Evolutionary conservation across 169 alveolate genomes (phyloP).

Genomic region (Plasmodium vivax): DNA sequence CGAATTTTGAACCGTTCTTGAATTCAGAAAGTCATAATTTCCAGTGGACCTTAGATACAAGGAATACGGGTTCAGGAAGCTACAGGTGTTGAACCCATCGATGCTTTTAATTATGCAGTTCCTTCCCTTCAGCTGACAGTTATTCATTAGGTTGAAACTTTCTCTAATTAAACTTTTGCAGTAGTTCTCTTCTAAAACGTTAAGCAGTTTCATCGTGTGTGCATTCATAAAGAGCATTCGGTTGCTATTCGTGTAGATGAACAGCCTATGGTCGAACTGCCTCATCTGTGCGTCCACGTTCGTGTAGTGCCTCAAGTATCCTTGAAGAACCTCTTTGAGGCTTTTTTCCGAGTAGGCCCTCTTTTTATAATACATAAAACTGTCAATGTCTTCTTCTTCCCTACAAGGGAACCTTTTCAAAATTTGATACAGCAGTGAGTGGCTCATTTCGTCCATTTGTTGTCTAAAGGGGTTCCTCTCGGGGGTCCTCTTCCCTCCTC

Average conservation of each 20-base stretch:
- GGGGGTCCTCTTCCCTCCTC: neutral
- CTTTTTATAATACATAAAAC: slow-evolving; percentile 47
- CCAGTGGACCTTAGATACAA: slow-evolving; percentile 51
- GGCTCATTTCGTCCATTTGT: neutral
- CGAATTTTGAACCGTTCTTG: slow-evolving; percentile 25
- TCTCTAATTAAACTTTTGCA: slow-evolving; percentile 43
- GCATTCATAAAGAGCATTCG: slow-evolving; percentile 41
- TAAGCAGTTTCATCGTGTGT: slow-evolving; percentile 8
- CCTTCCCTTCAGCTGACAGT: slow-evolving; percentile 55
- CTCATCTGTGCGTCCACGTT: slow-evolving; percentile 10
- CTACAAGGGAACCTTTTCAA: slow-evolving; percentile 48
- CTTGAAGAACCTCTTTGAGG: neutral
- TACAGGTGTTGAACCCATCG: slow-evolving; percentile 25
- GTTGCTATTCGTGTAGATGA: slow-evolving; percentile 33
- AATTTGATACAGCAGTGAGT: slow-evolving; percentile 22
- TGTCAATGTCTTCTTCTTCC: slow-evolving; percentile 62
- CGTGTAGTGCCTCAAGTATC: slow-evolving; percentile 41
- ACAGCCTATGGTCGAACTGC: slow-evolving; percentile 20
- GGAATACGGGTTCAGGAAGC: slow-evolving; percentile 38
- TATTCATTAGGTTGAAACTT: slow-evolving; percentile 48
- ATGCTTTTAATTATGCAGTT: slow-evolving; percentile 57
- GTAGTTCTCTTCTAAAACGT: slow-evolving; percentile 41
- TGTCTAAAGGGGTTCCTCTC: neutral
- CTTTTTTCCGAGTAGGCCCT: neutral
- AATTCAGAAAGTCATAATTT: slow-evolving; percentile 24